Percentiles rank a stretch among this genome's conserved stretches.
Evolutionary conservation across 495 filamentous ascomycete species (phyloP).

Genomic region (Neurospora sp.): DNA sequence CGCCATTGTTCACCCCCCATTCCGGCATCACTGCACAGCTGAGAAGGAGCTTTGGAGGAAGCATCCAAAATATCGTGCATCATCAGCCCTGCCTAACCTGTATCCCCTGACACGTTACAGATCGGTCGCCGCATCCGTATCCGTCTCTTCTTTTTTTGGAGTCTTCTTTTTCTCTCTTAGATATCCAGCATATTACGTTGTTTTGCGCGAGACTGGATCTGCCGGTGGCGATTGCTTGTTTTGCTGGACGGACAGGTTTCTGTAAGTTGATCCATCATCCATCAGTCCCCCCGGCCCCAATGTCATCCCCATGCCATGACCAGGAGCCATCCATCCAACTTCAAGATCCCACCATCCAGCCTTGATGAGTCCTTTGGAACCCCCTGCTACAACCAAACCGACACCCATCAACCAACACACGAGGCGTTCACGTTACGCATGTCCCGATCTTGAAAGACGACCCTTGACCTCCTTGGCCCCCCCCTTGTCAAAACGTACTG

Average conservation of each 20-base stretch:
- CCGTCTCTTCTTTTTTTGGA: neutral
- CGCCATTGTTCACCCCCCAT: neutral
- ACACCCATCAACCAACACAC: neutral
- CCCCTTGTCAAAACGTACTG: neutral
- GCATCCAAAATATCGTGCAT: neutral
- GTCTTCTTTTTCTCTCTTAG: neutral
- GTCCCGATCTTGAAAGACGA: neutral
- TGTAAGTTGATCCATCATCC: neutral
- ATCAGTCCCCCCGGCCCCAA: neutral
- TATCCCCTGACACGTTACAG: neutral
- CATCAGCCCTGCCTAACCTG: neutral
- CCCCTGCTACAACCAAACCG: neutral
- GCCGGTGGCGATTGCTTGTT: neutral
- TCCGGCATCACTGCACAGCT: neutral
- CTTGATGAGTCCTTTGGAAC: neutral
- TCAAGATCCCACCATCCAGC: neutral
- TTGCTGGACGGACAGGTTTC: neutral
- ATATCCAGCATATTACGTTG: neutral
- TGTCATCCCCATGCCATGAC: neutral
- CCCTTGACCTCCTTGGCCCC: neutral
- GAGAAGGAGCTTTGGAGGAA: neutral
- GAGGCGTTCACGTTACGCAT: neutral
- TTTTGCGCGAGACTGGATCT: neutral
- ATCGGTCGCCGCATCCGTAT: neutral
- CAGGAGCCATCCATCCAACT: neutral